Evolutionary conservation across 139 green algal genomes (phyloP), one percentile per base, ranked within the genome.

Genomic region (Spirogloea muscicola): DNA sequence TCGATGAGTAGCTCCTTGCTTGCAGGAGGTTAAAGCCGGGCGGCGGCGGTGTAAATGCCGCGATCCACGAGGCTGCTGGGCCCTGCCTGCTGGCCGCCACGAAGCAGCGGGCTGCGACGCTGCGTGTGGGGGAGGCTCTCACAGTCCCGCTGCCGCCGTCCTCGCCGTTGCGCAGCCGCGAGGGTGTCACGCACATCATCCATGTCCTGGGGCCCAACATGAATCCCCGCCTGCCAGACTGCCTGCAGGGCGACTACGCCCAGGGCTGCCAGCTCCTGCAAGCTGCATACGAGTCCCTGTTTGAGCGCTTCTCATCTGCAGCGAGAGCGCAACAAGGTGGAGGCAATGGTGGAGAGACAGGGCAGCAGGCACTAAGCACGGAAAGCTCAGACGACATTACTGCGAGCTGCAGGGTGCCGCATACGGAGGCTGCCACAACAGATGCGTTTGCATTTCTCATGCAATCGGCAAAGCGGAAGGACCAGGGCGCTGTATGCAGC

Each of bases 171-270:
- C 16, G 65, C 3, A 21, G 3, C 5, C 49, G 29, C 36, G 71
- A 79, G 63, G 71, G 71, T 33, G 49, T 79, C 29, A 76, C 66
- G 10, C 71, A 79, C 42, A 34, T 79, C 18, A 79, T 79, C 29
- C 71, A 79, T 48, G 71, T 74, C 39, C 66, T 79, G 1, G 71
- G 71, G 1, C 71, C 71, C 1, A 79, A 79, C 38, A 79, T 79
- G 71, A 79, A 79, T 13, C 60, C 59, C 25, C 41, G 25, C 3
- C 71, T 33, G n/a, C 71, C 71, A 16, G n/a, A 79, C 63, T 79
- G 71, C 9, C 36, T 79, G 41, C 21, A 61, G n/a, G 63, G 63
- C 41, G 71, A 79, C 63, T 79, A 79, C 41, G 48, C 46, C 18
- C 16, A 39, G 16, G 71, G 71, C 4, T 42, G 42, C 18, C 29